Percentiles rank a stretch among this genome's conserved stretches.
phyloP scores from a whole-genome alignment of 2,329 filamentous ascomycete species.

The Didymella arachidicola region DNA sequence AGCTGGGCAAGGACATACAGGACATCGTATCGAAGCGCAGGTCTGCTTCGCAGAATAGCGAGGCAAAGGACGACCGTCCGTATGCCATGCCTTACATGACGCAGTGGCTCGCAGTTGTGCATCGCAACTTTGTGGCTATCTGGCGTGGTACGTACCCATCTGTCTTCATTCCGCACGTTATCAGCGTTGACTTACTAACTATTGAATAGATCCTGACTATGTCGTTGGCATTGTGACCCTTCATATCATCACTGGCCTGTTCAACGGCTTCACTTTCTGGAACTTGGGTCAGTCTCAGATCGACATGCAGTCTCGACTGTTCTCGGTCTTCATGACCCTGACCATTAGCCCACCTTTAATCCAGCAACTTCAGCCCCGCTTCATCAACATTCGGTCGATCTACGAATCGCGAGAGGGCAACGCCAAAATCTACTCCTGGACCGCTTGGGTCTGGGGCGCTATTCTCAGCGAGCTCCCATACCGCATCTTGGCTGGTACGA shows the following conservation, averaged over 20 bases:
- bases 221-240: conserved; percentile 60
- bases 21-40: conserved; percentile 48
- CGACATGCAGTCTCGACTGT: conserved; percentile 67
- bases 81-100: conserved; percentile 55
- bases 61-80: conserved; percentile 53
- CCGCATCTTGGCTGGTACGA: conserved; percentile 67
- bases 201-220: conserved; percentile 65
- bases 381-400: conserved; percentile 69
- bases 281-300: conserved; percentile 52
- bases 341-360: conserved; percentile 78
- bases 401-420: conserved; percentile 76
- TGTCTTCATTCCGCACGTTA: not conserved
- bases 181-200: not conserved
- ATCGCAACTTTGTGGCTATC: conserved; percentile 64
- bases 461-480: conserved; percentile 76
- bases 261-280: conserved; percentile 61
- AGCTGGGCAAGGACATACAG: conserved; percentile 52
- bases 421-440: conserved; percentile 82
- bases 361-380: conserved; percentile 78
- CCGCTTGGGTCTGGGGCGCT: conserved; percentile 70
- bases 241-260: conserved; percentile 60
- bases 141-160: conserved; percentile 64
- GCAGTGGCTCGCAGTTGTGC: conserved; percentile 53
- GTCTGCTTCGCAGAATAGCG: conserved; percentile 42
- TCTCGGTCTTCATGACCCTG: conserved; percentile 78